Evolutionary conservation across 2,329 filamentous ascomycete species (phyloP).

Genomic region (Aspergillus unguis): DNA sequence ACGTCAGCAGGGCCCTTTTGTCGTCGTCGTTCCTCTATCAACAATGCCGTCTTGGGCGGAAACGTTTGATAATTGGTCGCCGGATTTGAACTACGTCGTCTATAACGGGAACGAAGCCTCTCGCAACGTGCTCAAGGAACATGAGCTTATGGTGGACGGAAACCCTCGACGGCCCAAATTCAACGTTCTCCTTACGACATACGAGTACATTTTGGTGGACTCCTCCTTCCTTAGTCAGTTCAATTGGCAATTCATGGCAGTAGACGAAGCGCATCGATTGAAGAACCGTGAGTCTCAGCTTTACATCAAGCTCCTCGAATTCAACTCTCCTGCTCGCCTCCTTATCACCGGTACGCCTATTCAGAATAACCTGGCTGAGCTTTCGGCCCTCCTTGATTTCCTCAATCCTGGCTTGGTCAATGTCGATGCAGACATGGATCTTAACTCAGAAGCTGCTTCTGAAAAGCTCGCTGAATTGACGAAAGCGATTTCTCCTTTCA

Average conservation of each 20-base stretch:
- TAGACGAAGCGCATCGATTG: constrained; percentile 93
- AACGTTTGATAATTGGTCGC: constrained; percentile 94
- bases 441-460: constrained; percentile 75
- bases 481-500: constrained; percentile 83
- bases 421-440: constrained; percentile 88
- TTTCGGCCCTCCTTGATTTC: constrained; percentile 92
- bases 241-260: constrained; percentile 95
- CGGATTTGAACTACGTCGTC: constrained; percentile 93
- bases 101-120: constrained; percentile 89
- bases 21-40: constrained; percentile 94
- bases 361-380: constrained; percentile 91
- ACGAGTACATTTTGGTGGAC: constrained; percentile 91
- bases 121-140: constrained; percentile 80
- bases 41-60: constrained; percentile 98
- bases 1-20: constrained; percentile 86
- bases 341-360: constrained; percentile 97
- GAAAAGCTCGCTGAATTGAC: constrained; percentile 84
- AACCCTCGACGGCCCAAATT: constrained; percentile 90
- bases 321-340: constrained; percentile 82
- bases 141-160: constrained; percentile 82
- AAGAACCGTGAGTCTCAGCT: constrained; percentile 96
- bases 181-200: constrained; percentile 95
- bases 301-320: constrained; percentile 78
- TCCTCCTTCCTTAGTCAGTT: constrained; percentile 79
- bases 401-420: constrained; percentile 90